These are phyloP conservation scores for Sugiyamaella americana DNA, from an alignment of 805 yeast species.

Conservation along the genomic window DNA sequence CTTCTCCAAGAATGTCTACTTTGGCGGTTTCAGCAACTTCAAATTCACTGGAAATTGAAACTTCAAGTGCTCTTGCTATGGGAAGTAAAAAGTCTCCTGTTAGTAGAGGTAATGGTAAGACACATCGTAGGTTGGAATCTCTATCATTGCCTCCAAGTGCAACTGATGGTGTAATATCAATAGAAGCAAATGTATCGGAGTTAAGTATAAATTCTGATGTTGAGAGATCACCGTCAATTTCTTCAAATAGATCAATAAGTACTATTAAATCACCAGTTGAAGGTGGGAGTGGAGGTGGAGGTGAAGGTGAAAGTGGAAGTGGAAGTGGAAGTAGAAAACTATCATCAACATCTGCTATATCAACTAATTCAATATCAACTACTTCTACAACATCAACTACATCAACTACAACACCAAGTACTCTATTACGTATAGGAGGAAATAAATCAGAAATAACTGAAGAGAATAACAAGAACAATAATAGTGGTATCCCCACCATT, in stretches of 20 bases:
- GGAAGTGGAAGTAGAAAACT: background rate
- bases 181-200: background rate
- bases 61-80: background rate
- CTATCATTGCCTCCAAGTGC: slow-evolving; percentile 9
- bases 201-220: background rate
- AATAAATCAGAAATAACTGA: background rate
- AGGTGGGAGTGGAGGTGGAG: background rate
- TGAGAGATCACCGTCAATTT: slow-evolving; percentile 6
- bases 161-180: background rate
- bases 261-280: background rate
- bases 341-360: background rate
- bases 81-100: background rate
- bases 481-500: background rate
- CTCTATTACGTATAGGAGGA: background rate
- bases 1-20: background rate
- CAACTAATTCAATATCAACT: background rate
- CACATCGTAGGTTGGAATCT: slow-evolving; percentile 4
- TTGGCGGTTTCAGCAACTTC: background rate
- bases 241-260: too few relatives aligned
- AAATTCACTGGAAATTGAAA: background rate
- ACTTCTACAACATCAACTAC: background rate
- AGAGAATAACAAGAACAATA: background rate
- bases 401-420: background rate
- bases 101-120: background rate
- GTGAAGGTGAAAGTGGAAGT: background rate